These are phyloP conservation scores for Aspergillus tamarii DNA, from an alignment of 2,329 filamentous ascomycete species.

Conservation along the genomic window DNA sequence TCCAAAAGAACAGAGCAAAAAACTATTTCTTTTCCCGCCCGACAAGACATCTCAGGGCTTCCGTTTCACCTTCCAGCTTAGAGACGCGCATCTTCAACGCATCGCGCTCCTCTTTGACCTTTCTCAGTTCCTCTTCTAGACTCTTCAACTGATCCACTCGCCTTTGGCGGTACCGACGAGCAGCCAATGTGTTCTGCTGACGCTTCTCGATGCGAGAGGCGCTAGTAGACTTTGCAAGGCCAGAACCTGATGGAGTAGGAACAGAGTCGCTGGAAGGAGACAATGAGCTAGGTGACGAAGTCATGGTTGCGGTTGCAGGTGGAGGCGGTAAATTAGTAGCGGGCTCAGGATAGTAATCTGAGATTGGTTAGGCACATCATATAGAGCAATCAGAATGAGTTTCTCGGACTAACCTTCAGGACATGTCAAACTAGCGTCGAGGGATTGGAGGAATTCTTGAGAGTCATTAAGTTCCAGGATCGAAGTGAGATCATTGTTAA, in stretches of 20 bases:
- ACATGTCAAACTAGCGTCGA: constrained; percentile 4
- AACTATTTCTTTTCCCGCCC: constrained; percentile 10
- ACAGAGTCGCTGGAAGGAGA: constrained; percentile 8
- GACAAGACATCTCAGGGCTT: constrained; percentile 8
- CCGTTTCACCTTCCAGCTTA: constrained; percentile 19
- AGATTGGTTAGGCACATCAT: neutral
- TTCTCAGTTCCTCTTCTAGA: constrained; percentile 16
- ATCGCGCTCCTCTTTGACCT: constrained; percentile 14
- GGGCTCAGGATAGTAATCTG: constrained; percentile 4
- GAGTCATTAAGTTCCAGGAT: neutral
- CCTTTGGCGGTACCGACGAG: constrained; percentile 13
- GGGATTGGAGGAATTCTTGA: constrained; percentile 8
- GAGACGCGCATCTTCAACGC: constrained; percentile 15
- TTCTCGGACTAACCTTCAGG: constrained; percentile 2
- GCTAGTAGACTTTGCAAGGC: neutral
- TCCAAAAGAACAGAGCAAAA: neutral
- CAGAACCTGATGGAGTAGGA: neutral
- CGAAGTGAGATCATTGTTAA: constrained; percentile 3
- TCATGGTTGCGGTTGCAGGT: neutral
- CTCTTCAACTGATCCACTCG: constrained; percentile 14
- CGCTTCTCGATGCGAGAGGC: constrained; percentile 13
- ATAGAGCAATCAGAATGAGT: too few relatives aligned
- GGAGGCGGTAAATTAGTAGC: neutral
- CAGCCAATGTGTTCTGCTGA: constrained; percentile 14
- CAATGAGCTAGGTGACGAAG: constrained; percentile 8